These are phyloP conservation scores for Tuber calosporum DNA, from an alignment of 495 filamentous ascomycete species.

Conservation along the genomic window DNA sequence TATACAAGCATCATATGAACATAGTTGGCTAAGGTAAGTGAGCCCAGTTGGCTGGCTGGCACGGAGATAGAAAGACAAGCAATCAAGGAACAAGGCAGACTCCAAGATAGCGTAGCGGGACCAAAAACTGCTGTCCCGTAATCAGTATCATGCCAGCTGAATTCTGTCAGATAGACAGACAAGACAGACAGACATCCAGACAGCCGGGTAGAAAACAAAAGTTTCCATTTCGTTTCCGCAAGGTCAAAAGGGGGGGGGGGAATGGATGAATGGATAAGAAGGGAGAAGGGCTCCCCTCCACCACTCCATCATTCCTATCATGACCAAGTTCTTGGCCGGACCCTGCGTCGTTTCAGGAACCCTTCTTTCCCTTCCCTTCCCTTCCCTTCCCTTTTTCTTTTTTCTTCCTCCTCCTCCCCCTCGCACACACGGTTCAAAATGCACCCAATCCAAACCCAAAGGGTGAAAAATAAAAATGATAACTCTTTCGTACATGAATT, in stretches of 20 bases:
- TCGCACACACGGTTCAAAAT: neutral
- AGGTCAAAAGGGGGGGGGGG: neutral
- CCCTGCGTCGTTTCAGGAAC: slow-evolving; percentile 37
- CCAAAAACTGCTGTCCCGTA: neutral
- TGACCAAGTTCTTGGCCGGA: slow-evolving; percentile 22
- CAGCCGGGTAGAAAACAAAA: neutral
- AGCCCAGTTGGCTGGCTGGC: no score
- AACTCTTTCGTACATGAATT: neutral
- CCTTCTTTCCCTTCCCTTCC: slow-evolving; percentile 27
- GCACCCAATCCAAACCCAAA: neutral
- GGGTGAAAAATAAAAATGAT: neutral
- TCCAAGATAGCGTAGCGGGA: neutral
- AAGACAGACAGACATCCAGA: neutral
- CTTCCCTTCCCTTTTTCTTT: neutral
- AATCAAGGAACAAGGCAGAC: neutral
- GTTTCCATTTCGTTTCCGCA: neutral
- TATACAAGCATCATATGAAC: neutral
- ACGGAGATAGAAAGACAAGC: neutral
- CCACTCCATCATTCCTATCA: neutral
- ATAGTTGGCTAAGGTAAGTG: neutral
- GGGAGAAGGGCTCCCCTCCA: neutral
- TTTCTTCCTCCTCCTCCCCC: neutral
- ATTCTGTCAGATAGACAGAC: neutral
- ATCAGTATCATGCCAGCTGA: no score
- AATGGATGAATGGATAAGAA: neutral